Conservation (phyloP, 2,329 filamentous ascomycete species). For the Fusarium sp. region DNA sequence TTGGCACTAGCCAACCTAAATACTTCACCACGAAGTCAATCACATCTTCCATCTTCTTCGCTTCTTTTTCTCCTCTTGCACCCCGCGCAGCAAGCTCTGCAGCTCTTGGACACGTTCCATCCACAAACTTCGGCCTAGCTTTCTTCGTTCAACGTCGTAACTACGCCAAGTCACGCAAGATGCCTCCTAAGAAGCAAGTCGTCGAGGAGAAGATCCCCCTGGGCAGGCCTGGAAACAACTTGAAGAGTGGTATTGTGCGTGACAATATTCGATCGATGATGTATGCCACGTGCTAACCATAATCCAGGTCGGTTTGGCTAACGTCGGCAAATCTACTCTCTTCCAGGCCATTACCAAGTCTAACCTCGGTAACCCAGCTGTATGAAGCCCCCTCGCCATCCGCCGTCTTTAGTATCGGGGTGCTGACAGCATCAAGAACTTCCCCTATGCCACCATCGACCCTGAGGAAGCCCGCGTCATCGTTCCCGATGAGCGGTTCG, state of each 20-base stretch:
- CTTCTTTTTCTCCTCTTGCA: constrained; percentile 63
- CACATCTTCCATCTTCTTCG: constrained; percentile 57
- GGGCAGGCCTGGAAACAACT: constrained; percentile 94
- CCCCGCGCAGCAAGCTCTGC: constrained; percentile 76
- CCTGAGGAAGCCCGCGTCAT: constrained; percentile 98
- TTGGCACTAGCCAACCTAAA: constrained; percentile 56
- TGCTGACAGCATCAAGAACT: constrained; percentile 75
- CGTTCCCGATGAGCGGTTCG: constrained; percentile 94
- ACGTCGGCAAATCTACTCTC: constrained; percentile 98
- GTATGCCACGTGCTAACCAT: constrained; percentile 41
- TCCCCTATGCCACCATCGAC: constrained; percentile 98
- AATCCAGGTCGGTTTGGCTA: constrained; percentile 91
- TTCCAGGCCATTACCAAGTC: constrained; percentile 99
- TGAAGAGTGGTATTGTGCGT: constrained; percentile 98
- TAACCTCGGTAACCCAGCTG: constrained; percentile 94
- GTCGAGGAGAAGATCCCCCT: constrained; percentile 96
- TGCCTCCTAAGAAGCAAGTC: constrained; percentile 94
- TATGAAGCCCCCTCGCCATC: constrained; percentile 61
- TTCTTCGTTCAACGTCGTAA: constrained; percentile 62
- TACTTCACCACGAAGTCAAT: constrained; percentile 58
- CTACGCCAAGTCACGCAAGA: constrained; percentile 75
- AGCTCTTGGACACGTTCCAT: constrained; percentile 62
- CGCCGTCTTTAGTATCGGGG: constrained; percentile 52
- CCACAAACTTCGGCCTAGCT: constrained; percentile 63
- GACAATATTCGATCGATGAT: constrained; percentile 7